phyloP scores from a whole-genome alignment of 2,329 filamentous ascomycete species.

The Fusarium sp. region DNA sequence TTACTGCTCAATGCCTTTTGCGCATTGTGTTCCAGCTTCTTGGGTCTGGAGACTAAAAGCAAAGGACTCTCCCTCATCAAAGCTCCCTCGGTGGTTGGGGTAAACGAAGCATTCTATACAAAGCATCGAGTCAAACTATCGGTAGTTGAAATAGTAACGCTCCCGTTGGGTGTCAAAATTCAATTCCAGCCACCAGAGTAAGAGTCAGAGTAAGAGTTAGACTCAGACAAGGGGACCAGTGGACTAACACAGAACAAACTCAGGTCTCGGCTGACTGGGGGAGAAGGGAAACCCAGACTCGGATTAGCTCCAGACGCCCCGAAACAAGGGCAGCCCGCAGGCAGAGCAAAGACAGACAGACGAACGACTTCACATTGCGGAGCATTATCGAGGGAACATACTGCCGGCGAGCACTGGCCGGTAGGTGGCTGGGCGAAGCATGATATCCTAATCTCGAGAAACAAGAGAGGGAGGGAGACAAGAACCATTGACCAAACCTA shows the following conservation, averaged over 20 bases:
- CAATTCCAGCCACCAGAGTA: constrained; percentile 2
- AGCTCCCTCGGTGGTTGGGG: not conserved
- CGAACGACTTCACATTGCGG: not conserved
- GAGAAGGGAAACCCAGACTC: constrained; percentile 1
- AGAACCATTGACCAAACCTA: not conserved
- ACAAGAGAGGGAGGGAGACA: constrained; percentile 4
- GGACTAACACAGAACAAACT: constrained; percentile 3
- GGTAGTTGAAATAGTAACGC: constrained; percentile 1
- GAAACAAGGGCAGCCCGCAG: constrained; percentile 18
- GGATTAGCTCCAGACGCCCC: constrained; percentile 31
- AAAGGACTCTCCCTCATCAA: constrained; percentile 6
- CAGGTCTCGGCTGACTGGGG: constrained; percentile 15
- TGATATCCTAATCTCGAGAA: constrained; percentile 33
- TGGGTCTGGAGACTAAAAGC: not conserved
- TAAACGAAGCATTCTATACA: constrained; percentile 9
- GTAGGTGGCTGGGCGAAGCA: constrained; percentile 27
- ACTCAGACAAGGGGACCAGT: constrained; percentile 9
- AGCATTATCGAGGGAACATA: constrained; percentile 17
- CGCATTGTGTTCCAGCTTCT: not conserved
- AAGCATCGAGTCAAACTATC: constrained; percentile 9
- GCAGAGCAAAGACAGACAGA: not conserved
- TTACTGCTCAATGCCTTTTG: constrained; percentile 45
- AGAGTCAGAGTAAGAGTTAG: not conserved
- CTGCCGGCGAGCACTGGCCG: constrained; percentile 34
- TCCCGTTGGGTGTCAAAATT: constrained; percentile 16